These are phyloP conservation scores for Parastagonospora avenae DNA, from an alignment of 2,329 filamentous ascomycete genomes.

Conservation along the genomic window DNA sequence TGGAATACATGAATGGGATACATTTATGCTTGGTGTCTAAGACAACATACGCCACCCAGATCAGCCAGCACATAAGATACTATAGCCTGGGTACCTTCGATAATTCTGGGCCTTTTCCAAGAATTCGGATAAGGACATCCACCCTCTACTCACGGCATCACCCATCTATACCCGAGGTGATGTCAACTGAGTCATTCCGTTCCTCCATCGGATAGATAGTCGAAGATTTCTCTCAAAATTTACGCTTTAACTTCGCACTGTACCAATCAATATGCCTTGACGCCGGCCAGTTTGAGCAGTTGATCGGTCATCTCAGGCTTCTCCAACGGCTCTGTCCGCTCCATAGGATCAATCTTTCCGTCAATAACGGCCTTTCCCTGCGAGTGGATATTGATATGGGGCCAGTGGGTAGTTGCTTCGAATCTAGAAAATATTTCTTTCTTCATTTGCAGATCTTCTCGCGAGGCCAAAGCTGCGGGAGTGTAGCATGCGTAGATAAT, in stretches of 20 bases:
- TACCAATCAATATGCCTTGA: slow-evolving; percentile 10
- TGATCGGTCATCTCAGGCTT: slow-evolving; percentile 21
- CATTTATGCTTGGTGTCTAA: slow-evolving; percentile 4
- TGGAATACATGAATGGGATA: slow-evolving; percentile 5
- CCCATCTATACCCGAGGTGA: no score
- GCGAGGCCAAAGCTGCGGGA: slow-evolving; percentile 14
- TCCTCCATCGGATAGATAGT: no score
- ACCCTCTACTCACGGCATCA: no score
- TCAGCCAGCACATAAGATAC: no score
- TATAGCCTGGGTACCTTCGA: no score
- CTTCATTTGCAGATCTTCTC: slow-evolving; percentile 22
- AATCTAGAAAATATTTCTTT: not conserved
- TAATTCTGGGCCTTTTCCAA: no score
- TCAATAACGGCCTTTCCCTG: slow-evolving; percentile 14
- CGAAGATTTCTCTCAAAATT: no score
- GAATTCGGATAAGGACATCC: no score
- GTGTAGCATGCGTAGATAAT: slow-evolving; percentile 24
- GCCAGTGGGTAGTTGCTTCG: no score
- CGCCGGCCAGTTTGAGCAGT: slow-evolving; percentile 21
- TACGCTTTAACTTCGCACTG: no score
- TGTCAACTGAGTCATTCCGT: no score
- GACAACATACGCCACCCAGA: not conserved
- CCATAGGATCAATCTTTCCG: slow-evolving; percentile 13
- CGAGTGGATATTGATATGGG: slow-evolving; percentile 22
- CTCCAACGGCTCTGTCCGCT: slow-evolving; percentile 21